Evolutionary conservation across 495 filamentous ascomycete genomes (phyloP), one percentile per base, ranked within the genome.

Genomic region (Penicillium antarcticum): DNA sequence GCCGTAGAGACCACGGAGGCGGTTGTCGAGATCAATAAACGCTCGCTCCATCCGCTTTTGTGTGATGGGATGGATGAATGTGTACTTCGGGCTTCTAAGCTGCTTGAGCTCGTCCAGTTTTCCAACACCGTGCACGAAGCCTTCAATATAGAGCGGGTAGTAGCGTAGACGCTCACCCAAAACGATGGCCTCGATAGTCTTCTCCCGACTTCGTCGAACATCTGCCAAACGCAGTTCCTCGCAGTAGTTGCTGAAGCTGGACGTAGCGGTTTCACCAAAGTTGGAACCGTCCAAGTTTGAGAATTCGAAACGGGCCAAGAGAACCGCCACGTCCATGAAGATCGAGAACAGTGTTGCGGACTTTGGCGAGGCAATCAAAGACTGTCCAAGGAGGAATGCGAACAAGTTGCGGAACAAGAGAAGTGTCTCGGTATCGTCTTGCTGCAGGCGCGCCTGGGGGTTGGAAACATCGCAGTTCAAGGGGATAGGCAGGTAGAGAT

Each of bases 111-210:
- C 82, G 8, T 89, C 84, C 59, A 91, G 87, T 65, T 94, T 94
- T 21, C 94, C 94, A 12, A 89, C 91, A n/a, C 85, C 89, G 67
- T 98, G 94, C 8, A 91, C 78, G 58, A 96, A 98, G 5, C 87
- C 91, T 61, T 97, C 91, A 51, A 88, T 87, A 61, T 94, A 98
- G 10, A 98, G 79, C 13, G 81, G 77, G 64, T 83, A 85, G 42
- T 83, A 95, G 32, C 83, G 83, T 81, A 97, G 87, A 11, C 81
- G 76, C 71, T 98, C 94, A 29, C 88, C 91, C 35, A 98, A 71
- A 18, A 97, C 78, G 36, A 98, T 79, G 1, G 85, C 89, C 67
- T 98, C 91, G 36, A 97, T 80, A 2, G 90, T 96, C 73, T 95
- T 94, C 62, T 96, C 92, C 9, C 88, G 79, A 65, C 89, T 95